Percentiles rank a stretch among this genome's conserved stretches.
Evolutionary conservation across 768 basidiomycete genomes (phyloP).

Genomic region (Pleurotus djamor): DNA sequence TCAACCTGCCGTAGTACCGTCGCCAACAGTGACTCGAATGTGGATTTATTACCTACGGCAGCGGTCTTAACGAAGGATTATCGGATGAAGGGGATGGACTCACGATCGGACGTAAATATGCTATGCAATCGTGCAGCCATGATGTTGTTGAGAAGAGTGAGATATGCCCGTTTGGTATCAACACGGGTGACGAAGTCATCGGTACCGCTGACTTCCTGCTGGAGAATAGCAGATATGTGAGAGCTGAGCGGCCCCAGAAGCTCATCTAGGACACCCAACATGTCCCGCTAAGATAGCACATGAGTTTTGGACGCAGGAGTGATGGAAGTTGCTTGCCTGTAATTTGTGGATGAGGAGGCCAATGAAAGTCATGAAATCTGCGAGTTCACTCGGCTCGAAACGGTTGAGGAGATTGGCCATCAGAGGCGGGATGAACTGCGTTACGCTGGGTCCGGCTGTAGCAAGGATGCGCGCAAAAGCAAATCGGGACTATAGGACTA

Average conservation of each 20-base stretch:
- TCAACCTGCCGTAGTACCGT: constrained; percentile 71
- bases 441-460: constrained; percentile 83
- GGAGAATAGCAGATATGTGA: constrained; percentile 76
- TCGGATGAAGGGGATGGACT: constrained; percentile 19
- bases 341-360: constrained; percentile 88
- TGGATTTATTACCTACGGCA: constrained; percentile 39
- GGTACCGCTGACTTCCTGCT: constrained; percentile 81
- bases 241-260: constrained; percentile 83
- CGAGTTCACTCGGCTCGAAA: constrained; percentile 89
- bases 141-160: constrained; percentile 76
- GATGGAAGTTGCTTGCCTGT: constrained; percentile 52
- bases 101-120: constrained; percentile 88
- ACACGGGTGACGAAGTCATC: constrained; percentile 80
- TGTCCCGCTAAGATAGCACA: too few relatives aligned
- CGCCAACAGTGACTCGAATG: constrained; percentile 75
- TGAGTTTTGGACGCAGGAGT: too few relatives aligned
- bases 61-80: neutral
- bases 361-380: constrained; percentile 96
- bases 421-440: constrained; percentile 83
- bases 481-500: constrained; percentile 77
- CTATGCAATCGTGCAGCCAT: constrained; percentile 79
- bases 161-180: constrained; percentile 88
- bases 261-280: constrained; percentile 88
- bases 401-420: constrained; percentile 90
- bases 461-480: constrained; percentile 93